phyloP scores from a whole-genome alignment of 106 monocot species.

The Hemerocallis citrina region DNA sequence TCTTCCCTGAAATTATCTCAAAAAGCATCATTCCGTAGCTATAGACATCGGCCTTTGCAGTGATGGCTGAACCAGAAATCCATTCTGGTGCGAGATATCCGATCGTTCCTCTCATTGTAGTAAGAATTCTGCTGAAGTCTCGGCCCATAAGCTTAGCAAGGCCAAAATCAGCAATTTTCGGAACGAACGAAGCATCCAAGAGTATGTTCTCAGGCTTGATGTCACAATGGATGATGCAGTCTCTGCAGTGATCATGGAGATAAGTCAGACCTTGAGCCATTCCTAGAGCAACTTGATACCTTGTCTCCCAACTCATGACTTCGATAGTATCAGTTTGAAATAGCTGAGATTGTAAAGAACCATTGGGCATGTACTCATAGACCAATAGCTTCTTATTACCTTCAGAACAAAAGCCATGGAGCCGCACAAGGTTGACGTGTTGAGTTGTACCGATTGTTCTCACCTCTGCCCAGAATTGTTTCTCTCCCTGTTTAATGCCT shows the following conservation, averaged over 20 bases:
- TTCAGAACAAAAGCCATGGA: slow-evolving; percentile 7
- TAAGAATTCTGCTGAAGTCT: slow-evolving; percentile 1
- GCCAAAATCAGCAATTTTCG: not conserved
- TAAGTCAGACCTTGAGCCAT: slow-evolving; percentile 1
- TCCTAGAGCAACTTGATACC: slow-evolving; percentile 1
- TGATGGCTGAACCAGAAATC: slow-evolving; percentile 4
- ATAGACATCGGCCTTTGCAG: slow-evolving; percentile 7
- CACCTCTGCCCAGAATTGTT: slow-evolving; percentile 11
- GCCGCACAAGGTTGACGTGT: slow-evolving; percentile 7
- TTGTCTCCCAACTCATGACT: not conserved
- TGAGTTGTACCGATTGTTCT: slow-evolving; percentile 7
- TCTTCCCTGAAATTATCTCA: slow-evolving; percentile 7
- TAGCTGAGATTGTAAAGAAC: not conserved
- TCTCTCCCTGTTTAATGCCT: slow-evolving; percentile 1
- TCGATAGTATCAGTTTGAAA: not conserved
- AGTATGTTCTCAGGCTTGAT: slow-evolving; percentile 8
- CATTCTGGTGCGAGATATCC: slow-evolving; percentile 9
- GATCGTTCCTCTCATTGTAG: slow-evolving; percentile 9
- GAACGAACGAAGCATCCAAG: not conserved
- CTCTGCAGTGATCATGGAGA: slow-evolving; percentile 3
- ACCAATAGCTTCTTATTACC: not conserved
- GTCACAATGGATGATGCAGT: slow-evolving; percentile 9
- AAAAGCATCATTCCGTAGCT: slow-evolving; percentile 12
- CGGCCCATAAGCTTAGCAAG: slow-evolving; percentile 2
- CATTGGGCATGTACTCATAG: slow-evolving; percentile 7